Evolutionary conservation across 495 filamentous ascomycete genomes (phyloP).

Genomic region (Penicillium egyptiacum): DNA sequence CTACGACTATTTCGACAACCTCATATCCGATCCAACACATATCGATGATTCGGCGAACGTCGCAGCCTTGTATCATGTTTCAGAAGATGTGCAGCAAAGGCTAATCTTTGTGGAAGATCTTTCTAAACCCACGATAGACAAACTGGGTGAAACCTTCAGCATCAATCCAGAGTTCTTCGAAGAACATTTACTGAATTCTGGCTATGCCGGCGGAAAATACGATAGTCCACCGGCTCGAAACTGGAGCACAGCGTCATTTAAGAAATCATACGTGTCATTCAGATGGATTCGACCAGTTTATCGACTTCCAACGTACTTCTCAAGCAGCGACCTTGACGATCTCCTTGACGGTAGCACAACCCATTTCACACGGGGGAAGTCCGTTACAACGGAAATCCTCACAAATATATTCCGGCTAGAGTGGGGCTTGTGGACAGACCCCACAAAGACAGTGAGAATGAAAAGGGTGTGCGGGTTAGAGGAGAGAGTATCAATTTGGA

Average conservation of each 20-base stretch:
- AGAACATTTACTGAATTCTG: slow-evolving; percentile 19
- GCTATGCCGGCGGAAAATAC: slow-evolving; percentile 9
- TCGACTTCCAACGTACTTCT: slow-evolving; percentile 16
- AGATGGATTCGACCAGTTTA: slow-evolving; percentile 19
- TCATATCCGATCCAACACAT: background rate
- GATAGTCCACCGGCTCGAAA: slow-evolving; percentile 7
- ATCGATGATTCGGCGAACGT: background rate
- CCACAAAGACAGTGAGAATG: slow-evolving; percentile 1
- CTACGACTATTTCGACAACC: slow-evolving; percentile 11
- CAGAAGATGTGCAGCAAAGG: slow-evolving; percentile 1
- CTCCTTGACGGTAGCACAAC: slow-evolving; percentile 3
- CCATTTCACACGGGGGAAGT: slow-evolving; percentile 3
- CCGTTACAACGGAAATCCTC: background rate
- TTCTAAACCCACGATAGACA: slow-evolving; percentile 10
- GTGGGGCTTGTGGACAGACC: slow-evolving; percentile 13
- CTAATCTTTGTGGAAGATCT: slow-evolving; percentile 19
- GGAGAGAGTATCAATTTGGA: slow-evolving; percentile 19
- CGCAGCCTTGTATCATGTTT: background rate
- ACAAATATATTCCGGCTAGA: slow-evolving; percentile 19
- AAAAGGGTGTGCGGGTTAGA: slow-evolving; percentile 15
- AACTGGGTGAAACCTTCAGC: slow-evolving; percentile 11
- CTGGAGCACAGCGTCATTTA: slow-evolving; percentile 12
- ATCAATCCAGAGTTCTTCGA: slow-evolving; percentile 23
- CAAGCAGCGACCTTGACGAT: slow-evolving; percentile 3
- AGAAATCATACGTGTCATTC: slow-evolving; percentile 14